Base-by-base conservation (phyloP, 2,329 filamentous ascomycete genomes). In the Pseudocercospora ulei region DNA sequence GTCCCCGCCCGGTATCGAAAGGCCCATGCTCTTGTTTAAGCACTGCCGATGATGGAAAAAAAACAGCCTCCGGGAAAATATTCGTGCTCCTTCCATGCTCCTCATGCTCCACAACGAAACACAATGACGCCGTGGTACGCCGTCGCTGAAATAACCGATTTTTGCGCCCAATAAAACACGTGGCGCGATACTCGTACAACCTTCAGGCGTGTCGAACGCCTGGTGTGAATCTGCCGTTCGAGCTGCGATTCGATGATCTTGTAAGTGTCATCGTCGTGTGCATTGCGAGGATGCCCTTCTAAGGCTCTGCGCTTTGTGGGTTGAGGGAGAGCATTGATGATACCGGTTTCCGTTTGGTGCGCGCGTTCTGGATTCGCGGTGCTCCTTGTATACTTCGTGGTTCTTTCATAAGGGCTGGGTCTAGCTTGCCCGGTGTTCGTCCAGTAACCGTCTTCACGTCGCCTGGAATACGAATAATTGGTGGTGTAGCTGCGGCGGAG, bases 401-500 rank as follows among this genome's bases (percentile, higher is more conserved):
- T 62, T 95, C 87, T 59, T 85, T 84, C 85, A 96, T 94, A 30
- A 95, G 68, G 8, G 77, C 74, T 3, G 80, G 73, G 54, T 98
- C 90, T 6, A 98, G 71, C 56, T 83, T 87, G 5, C 83, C 77
- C 3, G 90, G 90, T 23, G 83, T 77, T 50, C 76, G 65, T 7
- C 55, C 75, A 76, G 38, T 76, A 6, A 46, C 42, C 3, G 43
- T 36, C 67, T 80, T 78, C 73, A 41, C 74, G 73, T 77, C 73
- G 5, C 67, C 67, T 12, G 73, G 67, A 44, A 70, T 69, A 35
- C 66, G 66, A 17, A 70, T 64, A 16, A 64, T 69, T 11, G 73
- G 72, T 19, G 72, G 71, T 12, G 67, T 71, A 3, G 74, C 72
- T 33, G 71, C 68, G 11, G 75, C 73, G 6, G 73, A 74, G 41